Percentiles rank a stretch among this genome's conserved stretches.
These are phyloP conservation scores for Rhododendron ferrugineum DNA, from an alignment of 148 eudicot genomes.

Conservation along the genomic window DNA sequence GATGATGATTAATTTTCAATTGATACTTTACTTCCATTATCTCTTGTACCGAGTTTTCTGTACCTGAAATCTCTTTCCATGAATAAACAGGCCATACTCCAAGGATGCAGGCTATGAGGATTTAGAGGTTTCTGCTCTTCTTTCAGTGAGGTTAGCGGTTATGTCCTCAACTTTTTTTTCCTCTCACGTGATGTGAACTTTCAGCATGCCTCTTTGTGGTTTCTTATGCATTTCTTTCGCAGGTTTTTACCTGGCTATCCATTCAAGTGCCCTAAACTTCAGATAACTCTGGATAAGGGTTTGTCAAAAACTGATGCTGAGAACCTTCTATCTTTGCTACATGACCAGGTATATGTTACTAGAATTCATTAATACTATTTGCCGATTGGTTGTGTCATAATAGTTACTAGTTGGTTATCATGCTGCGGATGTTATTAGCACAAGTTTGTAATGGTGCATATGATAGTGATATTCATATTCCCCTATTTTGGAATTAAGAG, in stretches of 20 bases:
- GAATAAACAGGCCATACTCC: conserved; percentile 70
- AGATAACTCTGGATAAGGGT: conserved; percentile 65
- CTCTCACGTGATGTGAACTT: background rate
- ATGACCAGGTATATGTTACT: conserved; percentile 68
- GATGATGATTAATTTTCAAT: conserved; percentile 1
- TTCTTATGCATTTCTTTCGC: background rate
- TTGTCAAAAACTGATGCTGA: conserved; percentile 72
- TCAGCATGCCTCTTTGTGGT: background rate
- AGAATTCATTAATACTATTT: background rate
- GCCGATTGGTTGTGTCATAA: background rate
- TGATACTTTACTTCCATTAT: conserved; percentile 2
- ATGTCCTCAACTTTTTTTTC: conserved; percentile 6
- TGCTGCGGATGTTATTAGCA: background rate
- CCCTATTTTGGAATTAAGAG: background rate
- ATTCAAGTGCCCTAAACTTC: conserved; percentile 82
- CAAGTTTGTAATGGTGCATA: background rate
- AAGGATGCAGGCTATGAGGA: conserved; percentile 90
- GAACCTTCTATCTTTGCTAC: conserved; percentile 64
- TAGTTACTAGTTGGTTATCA: background rate
- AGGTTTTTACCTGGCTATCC: conserved; percentile 94
- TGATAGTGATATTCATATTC: background rate
- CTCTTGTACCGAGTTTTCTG: conserved; percentile 16
- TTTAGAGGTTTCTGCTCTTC: conserved; percentile 74
- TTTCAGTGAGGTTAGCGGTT: conserved; percentile 67
- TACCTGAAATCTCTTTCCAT: conserved; percentile 1